Evolutionary conservation across 441 rosid genomes (phyloP).

Genomic region (Theobroma grandiflorum): DNA sequence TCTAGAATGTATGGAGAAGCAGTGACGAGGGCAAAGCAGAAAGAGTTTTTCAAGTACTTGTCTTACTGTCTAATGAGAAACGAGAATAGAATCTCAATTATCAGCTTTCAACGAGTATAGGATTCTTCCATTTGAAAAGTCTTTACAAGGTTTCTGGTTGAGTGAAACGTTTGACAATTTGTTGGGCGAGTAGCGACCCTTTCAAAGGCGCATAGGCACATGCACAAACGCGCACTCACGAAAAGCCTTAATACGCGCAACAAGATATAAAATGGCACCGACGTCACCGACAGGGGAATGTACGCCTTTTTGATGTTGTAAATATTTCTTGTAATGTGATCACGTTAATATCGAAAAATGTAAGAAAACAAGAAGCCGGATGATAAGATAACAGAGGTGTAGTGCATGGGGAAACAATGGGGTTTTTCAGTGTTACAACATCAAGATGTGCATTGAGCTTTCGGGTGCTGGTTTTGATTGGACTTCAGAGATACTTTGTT

Average conservation of each 20-base stretch:
- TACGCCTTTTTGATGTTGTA: constrained; percentile 20
- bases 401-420: neutral
- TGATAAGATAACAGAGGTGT: neutral
- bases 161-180: constrained; percentile 18
- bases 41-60: constrained; percentile 1
- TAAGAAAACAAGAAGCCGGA: neutral
- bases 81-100: constrained; percentile 28
- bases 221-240: neutral
- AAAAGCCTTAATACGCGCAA: neutral
- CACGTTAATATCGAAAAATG: neutral
- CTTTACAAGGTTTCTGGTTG: neutral
- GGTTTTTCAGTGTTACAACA: neutral
- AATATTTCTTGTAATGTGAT: neutral
- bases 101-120: constrained; percentile 27
- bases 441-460: neutral
- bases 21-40: neutral
- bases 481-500: neutral
- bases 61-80: neutral
- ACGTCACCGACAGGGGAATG: constrained; percentile 18
- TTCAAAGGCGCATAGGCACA: neutral
- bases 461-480: neutral
- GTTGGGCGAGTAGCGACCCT: neutral
- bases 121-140: constrained; percentile 27
- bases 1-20: constrained; percentile 21
- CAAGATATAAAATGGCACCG: constrained; percentile 1